phyloP scores from a whole-genome alignment of 805 yeast genomes.

The Pichia ethanolica region DNA sequence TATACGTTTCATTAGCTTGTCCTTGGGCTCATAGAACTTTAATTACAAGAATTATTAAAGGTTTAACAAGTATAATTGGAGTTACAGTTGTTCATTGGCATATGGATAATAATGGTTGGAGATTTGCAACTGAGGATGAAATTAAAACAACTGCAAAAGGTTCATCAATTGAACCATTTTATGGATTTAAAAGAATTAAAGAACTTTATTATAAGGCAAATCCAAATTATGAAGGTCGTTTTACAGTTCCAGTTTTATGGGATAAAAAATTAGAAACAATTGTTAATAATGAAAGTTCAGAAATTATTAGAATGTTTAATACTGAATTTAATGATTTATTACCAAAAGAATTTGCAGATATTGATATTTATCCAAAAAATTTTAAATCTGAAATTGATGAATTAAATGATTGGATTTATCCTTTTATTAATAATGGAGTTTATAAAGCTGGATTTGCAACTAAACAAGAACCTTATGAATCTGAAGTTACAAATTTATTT shows the following conservation, averaged over 20 bases:
- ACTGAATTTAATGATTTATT: slow-evolving; percentile 47
- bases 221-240: slow-evolving; percentile 71
- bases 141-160: slow-evolving; percentile 28
- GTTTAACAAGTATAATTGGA: slow-evolving; percentile 52
- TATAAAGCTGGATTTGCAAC: slow-evolving; percentile 90
- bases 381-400: slow-evolving; percentile 59
- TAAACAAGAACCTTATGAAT: slow-evolving; percentile 72
- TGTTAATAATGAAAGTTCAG: slow-evolving; percentile 88
- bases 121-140: slow-evolving; percentile 48
- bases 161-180: slow-evolving; percentile 51
- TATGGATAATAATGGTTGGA: slow-evolving; percentile 86
- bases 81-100: slow-evolving; percentile 86
- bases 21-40: slow-evolving; percentile 95
- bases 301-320: slow-evolving; percentile 78
- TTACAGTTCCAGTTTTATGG: slow-evolving; percentile 92
- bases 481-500: slow-evolving; percentile 57
- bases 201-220: slow-evolving; percentile 71
- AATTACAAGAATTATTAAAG: slow-evolving; percentile 67
- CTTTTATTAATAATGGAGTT: slow-evolving; percentile 84
- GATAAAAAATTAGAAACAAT: slow-evolving; percentile 76
- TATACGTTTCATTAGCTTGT: slow-evolving; percentile 83
- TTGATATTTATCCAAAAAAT: slow-evolving; percentile 57
- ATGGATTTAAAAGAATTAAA: slow-evolving; percentile 52
- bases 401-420: slow-evolving; percentile 75
- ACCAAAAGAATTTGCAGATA: slow-evolving; percentile 31